phyloP scores from a whole-genome alignment of 768 basidiomycete species.

The Daedaleopsis sinensis region DNA sequence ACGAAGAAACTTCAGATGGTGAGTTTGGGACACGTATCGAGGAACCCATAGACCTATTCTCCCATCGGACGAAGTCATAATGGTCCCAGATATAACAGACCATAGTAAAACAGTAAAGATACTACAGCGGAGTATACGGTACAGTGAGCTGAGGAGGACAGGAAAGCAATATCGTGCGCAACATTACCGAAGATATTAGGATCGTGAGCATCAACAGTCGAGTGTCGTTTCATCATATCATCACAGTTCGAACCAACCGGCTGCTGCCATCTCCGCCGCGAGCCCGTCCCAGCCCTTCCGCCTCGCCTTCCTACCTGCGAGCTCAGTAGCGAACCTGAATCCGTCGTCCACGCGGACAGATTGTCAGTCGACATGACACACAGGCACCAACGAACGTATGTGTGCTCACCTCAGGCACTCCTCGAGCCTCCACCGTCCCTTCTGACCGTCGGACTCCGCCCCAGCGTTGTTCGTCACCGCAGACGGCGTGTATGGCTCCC shows the following conservation, averaged over 20 bases:
- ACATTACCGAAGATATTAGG: not conserved
- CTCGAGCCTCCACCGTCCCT: conserved; percentile 74
- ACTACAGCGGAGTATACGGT: not conserved
- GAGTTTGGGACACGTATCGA: no score
- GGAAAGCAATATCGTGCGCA: not conserved
- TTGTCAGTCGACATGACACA: not conserved
- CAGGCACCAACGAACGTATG: not conserved
- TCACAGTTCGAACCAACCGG: conserved; percentile 70
- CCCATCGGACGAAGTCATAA: no score
- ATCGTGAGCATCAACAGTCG: not conserved
- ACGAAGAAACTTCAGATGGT: no score
- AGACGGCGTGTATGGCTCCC: conserved; percentile 68
- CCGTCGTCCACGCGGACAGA: not conserved
- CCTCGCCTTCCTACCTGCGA: conserved; percentile 75
- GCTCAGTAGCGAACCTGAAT: conserved; percentile 78
- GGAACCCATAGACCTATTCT: no score
- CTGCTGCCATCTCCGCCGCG: conserved; percentile 70
- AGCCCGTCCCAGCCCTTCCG: conserved; percentile 66
- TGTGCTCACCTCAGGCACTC: conserved; percentile 71
- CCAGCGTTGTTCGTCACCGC: conserved; percentile 13
- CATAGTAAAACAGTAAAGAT: not conserved
- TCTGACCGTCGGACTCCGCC: conserved; percentile 24
- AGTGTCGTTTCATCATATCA: not conserved
- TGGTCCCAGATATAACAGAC: not conserved
- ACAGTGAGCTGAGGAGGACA: not conserved